Percentiles rank a stretch among this genome's conserved stretches.
Evolutionary conservation across 2,329 filamentous ascomycete species (phyloP).

Genomic region (Akanthomyces lecanii): DNA sequence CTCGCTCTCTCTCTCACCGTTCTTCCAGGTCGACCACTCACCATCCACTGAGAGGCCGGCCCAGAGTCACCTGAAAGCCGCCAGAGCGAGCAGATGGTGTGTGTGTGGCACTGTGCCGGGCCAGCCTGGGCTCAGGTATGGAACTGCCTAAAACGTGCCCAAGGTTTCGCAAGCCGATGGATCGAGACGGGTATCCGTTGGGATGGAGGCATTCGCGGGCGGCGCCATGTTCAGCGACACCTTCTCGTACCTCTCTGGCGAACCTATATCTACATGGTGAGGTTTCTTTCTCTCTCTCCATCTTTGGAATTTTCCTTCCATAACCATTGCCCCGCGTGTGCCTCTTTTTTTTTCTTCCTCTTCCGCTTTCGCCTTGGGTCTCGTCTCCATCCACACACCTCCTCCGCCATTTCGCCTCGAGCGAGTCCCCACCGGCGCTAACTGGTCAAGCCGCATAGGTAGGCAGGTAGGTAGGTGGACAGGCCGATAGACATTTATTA

Average conservation of each 20-base stretch:
- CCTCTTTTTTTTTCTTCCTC: not conserved
- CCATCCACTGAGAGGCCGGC: not conserved
- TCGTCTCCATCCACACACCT: constrained; percentile 8
- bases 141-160: constrained; percentile 14
- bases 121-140: constrained; percentile 10
- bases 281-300: not conserved
- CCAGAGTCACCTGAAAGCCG: constrained; percentile 11
- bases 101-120: constrained; percentile 4
- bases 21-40: not conserved
- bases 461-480: no score
- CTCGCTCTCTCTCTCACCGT: not conserved
- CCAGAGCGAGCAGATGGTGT: not conserved
- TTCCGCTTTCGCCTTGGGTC: not conserved
- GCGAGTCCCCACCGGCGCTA: constrained; percentile 13
- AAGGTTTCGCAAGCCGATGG: constrained; percentile 14
- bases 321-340: not conserved
- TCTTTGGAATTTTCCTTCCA: not conserved
- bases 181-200: constrained; percentile 7
- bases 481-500: not conserved
- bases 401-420: constrained; percentile 13
- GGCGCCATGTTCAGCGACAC: not conserved
- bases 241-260: no score
- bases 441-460: not conserved
- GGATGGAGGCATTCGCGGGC: not conserved
- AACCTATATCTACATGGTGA: no score